Base-by-base conservation (phyloP, 2,329 filamentous ascomycete genomes). In the Alternaria triticimaculans region DNA sequence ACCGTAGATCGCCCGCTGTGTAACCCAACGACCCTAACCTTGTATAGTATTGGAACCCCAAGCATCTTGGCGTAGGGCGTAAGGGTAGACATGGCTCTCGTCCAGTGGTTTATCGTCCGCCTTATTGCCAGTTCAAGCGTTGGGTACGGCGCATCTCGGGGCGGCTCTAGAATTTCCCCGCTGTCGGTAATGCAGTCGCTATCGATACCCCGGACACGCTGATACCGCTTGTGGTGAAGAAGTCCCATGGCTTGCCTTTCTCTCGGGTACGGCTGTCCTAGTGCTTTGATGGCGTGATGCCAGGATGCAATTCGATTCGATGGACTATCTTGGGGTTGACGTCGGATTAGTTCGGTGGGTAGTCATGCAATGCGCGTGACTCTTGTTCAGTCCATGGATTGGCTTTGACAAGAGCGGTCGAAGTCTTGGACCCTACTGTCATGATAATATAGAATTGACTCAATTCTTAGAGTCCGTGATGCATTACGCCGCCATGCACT, bases 41-140 rank as follows among this genome's bases (percentile, higher is more conserved):
- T 72, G 72, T 61, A 54, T 23, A 68, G 77, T 79, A 78, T 77
- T 53, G 45, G 66, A 75, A 66, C 76, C 76, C 75, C 70, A 70
- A 60, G 51, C 28, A 37, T 44, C 68, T 71, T 69, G 71, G 69
- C 72, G 66, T 49, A 58, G 48, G 62, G 33, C 30, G 49, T 48
- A 50, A 25, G 37, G 46, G 45, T 62, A 60, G 56, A 55, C 55
- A 45, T 65, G 61, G 49, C 50, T 53, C 56, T 21, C 18, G 43
- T 62, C 64, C 55, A 58, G 55, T 64, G 49, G 58, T 53, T 48
- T 28, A 46, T 63, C 49, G 55, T 58, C 58, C 45, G 64, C 49
- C 20, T 54, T 55, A 41, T 58, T 57, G 26, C 51, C 56, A 45
- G 41, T 43, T 58, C 46, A 64, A 58, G 63, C 56, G 60, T 64